Percentiles rank a stretch among this genome's conserved stretches.
These are phyloP conservation scores for Aspergillus incahuasiensis DNA, from an alignment of 495 filamentous ascomycete species.

Conservation along the genomic window DNA sequence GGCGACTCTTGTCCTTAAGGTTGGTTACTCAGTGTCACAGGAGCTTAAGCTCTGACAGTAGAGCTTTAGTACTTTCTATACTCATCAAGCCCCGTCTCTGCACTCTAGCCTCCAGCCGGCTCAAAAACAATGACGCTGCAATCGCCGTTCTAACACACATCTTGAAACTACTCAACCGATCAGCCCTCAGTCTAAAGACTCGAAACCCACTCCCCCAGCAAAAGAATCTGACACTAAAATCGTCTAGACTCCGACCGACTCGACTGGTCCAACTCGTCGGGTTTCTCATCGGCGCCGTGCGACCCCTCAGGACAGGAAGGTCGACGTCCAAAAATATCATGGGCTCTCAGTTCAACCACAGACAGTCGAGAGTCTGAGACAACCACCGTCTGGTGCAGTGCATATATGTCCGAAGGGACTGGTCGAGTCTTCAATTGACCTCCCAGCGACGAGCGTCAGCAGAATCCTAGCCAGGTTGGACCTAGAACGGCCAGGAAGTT, in stretches of 20 bases:
- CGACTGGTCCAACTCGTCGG: conserved; percentile 20
- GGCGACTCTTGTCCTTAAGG: conserved; percentile 3
- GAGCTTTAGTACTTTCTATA: neutral
- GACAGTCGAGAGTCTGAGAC: neutral
- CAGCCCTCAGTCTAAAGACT: neutral
- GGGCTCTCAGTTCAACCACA: conserved; percentile 8
- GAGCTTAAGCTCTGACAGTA: neutral
- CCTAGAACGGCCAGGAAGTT: neutral
- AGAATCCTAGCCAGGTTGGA: neutral
- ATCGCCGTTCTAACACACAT: conserved; percentile 2
- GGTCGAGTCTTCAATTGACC: conserved; percentile 5
- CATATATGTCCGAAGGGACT: conserved; percentile 11
- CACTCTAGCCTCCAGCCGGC: neutral
- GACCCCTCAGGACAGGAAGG: conserved; percentile 3
- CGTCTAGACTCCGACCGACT: conserved; percentile 27
- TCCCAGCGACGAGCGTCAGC: neutral
- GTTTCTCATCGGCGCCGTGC: conserved; percentile 5
- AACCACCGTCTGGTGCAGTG: neutral
- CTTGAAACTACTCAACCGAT: neutral
- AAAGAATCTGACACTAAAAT: conserved; percentile 9
- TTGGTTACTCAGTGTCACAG: conserved; percentile 1
- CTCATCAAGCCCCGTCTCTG: neutral
- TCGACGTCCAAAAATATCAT: neutral
- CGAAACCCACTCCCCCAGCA: neutral
- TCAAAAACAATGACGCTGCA: conserved; percentile 7